Evolutionary conservation across 305 asterid species (phyloP).

Genomic region (Fraxinus baroniana): DNA sequence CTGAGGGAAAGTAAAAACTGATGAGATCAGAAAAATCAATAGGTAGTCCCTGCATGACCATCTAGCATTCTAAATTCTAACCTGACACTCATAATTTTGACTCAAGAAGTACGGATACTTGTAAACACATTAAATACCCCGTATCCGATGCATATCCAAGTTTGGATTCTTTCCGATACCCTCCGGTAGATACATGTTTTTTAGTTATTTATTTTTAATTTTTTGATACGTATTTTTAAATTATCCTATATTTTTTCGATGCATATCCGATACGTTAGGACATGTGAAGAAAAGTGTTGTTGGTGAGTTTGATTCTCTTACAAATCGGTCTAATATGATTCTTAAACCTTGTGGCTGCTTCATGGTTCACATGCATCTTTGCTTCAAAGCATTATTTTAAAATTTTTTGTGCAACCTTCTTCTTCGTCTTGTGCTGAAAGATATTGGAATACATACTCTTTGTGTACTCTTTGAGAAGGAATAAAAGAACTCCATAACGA

Average conservation of each 20-base stretch:
- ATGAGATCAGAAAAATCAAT: not conserved
- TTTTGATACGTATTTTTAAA: no score
- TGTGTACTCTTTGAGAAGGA: not conserved
- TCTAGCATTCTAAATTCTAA: not conserved
- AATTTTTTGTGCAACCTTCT: not conserved
- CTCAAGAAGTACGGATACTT: not conserved
- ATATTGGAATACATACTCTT: not conserved
- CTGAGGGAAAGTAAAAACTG: not conserved
- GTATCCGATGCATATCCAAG: not conserved
- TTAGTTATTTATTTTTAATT: no score
- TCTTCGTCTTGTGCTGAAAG: not conserved
- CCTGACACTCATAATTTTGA: not conserved
- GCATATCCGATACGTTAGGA: no score
- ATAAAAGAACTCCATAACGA: no score
- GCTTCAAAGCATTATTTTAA: not conserved
- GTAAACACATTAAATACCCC: no score
- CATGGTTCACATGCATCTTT: not conserved
- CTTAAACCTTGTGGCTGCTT: not conserved
- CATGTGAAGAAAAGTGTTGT: not conserved
- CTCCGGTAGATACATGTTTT: not conserved
- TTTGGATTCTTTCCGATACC: not conserved
- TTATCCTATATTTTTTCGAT: no score
- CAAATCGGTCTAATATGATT: not conserved
- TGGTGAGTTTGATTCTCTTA: not conserved
- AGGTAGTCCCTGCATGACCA: not conserved